Conservation (phyloP, 148 eudicot species). For the Rhododendron vialii region DNA sequence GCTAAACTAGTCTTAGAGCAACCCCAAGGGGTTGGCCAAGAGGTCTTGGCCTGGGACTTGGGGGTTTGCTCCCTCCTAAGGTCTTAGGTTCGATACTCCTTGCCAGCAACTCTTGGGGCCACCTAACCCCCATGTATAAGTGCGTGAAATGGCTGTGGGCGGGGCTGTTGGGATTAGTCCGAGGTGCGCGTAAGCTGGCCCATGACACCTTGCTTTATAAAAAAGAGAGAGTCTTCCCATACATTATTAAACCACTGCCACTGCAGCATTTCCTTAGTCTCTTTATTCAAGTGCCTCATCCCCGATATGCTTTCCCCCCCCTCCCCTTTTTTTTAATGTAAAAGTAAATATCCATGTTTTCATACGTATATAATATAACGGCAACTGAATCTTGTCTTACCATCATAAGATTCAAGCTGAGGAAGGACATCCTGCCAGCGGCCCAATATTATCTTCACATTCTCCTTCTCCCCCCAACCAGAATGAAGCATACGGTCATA, state of each 20-base stretch:
- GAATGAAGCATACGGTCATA: conserved; percentile 69
- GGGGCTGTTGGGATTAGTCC: too few species aligned
- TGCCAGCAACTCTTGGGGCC: too few species aligned
- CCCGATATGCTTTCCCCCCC: not conserved
- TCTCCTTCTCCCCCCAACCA: conserved; percentile 89
- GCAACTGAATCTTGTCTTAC: conserved; percentile 31
- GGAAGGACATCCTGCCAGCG: conserved; percentile 93
- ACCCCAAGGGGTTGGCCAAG: not conserved
- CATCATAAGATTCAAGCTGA: conserved; percentile 77
- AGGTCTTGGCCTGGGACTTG: too few species aligned
- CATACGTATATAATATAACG: not conserved
- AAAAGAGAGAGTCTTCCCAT: too few species aligned
- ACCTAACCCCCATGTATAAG: too few species aligned
- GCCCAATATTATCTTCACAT: conserved; percentile 83
- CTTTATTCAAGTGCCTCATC: not conserved
- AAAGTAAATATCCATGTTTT: not conserved
- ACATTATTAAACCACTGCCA: not conserved
- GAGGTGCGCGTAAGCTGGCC: too few species aligned
- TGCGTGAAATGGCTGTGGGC: too few species aligned
- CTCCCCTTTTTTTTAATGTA: not conserved
- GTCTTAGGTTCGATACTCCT: too few species aligned
- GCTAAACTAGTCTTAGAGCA: not conserved
- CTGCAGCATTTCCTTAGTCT: not conserved
- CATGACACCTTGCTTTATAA: too few species aligned
- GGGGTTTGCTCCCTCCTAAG: too few species aligned